Evolutionary conservation across 345 rosid species (phyloP).

Genomic region (Aurinia saxatilis): DNA sequence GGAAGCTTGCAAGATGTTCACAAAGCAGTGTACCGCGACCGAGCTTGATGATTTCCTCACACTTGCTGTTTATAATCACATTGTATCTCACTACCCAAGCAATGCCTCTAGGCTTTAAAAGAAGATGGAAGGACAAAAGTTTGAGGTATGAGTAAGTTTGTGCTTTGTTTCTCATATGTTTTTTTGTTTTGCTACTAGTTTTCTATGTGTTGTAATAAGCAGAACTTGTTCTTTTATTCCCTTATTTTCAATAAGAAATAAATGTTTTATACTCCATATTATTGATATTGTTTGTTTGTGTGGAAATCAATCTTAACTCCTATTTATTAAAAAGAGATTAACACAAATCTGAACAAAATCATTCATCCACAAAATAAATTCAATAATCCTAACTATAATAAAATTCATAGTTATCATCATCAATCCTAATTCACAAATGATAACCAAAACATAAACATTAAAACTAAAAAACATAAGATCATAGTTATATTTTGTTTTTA

Average conservation of each 20-base stretch:
- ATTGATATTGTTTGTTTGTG: too few species aligned
- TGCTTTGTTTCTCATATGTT: not conserved
- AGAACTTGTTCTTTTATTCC: not conserved
- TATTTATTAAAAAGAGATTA: not conserved
- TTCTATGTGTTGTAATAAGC: conserved; percentile 18
- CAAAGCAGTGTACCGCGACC: conserved; percentile 55
- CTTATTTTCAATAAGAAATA: conserved; percentile 5
- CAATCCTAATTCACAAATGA: not conserved
- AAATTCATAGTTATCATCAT: not conserved
- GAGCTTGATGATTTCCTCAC: conserved; percentile 82
- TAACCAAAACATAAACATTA: not conserved
- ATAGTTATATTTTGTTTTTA: not conserved
- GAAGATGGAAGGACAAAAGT: not conserved
- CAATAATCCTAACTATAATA: not conserved
- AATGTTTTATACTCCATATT: conserved; percentile 12
- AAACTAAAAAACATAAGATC: not conserved
- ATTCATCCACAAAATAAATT: not conserved
- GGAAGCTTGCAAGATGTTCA: conserved; percentile 71
- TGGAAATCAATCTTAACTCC: too few species aligned
- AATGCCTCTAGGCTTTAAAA: conserved; percentile 47
- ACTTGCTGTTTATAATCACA: conserved; percentile 59
- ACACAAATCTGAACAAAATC: not conserved
- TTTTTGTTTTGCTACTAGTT: not conserved
- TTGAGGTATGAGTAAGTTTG: not conserved
- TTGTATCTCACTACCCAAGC: conserved; percentile 54